phyloP scores from a whole-genome alignment of 2,329 filamentous ascomycete genomes.

The Cladosporium phlei region DNA sequence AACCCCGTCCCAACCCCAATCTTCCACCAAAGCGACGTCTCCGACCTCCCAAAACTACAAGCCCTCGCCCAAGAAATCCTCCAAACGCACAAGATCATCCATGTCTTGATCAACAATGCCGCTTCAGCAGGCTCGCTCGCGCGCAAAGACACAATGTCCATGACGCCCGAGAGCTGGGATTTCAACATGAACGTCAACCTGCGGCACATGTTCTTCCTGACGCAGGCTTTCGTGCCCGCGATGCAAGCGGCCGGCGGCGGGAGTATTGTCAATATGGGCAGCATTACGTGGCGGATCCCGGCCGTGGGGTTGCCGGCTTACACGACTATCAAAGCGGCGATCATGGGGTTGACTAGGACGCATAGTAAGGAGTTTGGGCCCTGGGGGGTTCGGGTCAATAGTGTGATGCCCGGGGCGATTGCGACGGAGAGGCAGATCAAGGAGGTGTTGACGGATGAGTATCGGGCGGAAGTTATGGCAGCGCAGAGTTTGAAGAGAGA shows the following conservation, averaged over 20 bases:
- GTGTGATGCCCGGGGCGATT: slow-evolving; percentile 29
- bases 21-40: slow-evolving; percentile 47
- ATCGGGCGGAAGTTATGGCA: slow-evolving; percentile 25
- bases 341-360: slow-evolving; percentile 27
- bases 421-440: slow-evolving; percentile 30
- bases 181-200: slow-evolving; percentile 61
- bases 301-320: slow-evolving; percentile 26
- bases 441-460: slow-evolving; percentile 29
- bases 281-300: slow-evolving; percentile 27
- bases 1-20: slow-evolving; percentile 15
- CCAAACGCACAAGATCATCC: slow-evolving; percentile 44
- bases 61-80: slow-evolving; percentile 41
- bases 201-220: slow-evolving; percentile 60
- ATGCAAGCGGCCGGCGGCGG: slow-evolving; percentile 54
- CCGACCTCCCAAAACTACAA: slow-evolving; percentile 48
- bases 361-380: slow-evolving; percentile 28
- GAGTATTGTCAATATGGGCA: slow-evolving; percentile 55
- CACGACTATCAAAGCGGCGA: slow-evolving; percentile 26
- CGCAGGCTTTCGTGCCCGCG: slow-evolving; percentile 54
- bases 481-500: slow-evolving; percentile 30
- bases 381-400: slow-evolving; percentile 26
- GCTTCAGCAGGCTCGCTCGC: slow-evolving; percentile 54
- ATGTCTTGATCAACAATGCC: slow-evolving; percentile 60
- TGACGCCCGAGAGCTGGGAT: slow-evolving; percentile 59
- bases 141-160: slow-evolving; percentile 56